Evolutionary conservation across 345 rosid species (phyloP), one percentile per base, ranked within the genome.

Genomic region (Eucalyptus marginata): DNA sequence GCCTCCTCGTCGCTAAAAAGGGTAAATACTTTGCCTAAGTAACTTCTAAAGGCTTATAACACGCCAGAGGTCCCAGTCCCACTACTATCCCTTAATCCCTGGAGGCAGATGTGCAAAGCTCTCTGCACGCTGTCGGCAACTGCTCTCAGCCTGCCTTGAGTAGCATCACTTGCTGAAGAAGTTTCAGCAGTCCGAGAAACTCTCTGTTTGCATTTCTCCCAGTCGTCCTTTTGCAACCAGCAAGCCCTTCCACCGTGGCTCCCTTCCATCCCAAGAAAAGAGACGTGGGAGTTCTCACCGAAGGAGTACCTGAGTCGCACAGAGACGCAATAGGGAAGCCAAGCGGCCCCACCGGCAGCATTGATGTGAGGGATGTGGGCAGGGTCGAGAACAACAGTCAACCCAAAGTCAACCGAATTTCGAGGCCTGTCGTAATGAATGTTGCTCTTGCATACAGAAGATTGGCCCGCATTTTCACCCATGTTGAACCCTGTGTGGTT

Each of bases 301-400:
- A 96, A 98, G 18, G 93, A 94, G 91, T 97, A 95, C 91, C 96
- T 96, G 87, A 98, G 89, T 92, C 95, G 95, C 90, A 96, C 99
- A 0, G 98, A 96, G 86, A 97, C 99, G 88, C 99, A 96, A 91
- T 98, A 95, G 13, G 99, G 98, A 90, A 98, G 90, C 99, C 99
- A 98, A 20, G 99, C 99, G 86, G 99, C 99, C 90, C 99, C 99
- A 51, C 99, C 99, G n/a, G 99, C 98, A 46, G 99, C 94, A 59
- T 95, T 96, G 84, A 95, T 92, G 62, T 93, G 93, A 50, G 99
- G 99, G 90, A 97, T 94, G 86, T 93, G 96, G n/a, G 96, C 96
- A 51, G 99, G 96, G 92, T 98, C 99, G 46, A 98, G 97, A 86
- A 98, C 99, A 27, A 96, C 95, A 3, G 99, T 98, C 89, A 98